phyloP scores from a whole-genome alignment of 768 basidiomycete species.

The Tricholomella constricta region DNA sequence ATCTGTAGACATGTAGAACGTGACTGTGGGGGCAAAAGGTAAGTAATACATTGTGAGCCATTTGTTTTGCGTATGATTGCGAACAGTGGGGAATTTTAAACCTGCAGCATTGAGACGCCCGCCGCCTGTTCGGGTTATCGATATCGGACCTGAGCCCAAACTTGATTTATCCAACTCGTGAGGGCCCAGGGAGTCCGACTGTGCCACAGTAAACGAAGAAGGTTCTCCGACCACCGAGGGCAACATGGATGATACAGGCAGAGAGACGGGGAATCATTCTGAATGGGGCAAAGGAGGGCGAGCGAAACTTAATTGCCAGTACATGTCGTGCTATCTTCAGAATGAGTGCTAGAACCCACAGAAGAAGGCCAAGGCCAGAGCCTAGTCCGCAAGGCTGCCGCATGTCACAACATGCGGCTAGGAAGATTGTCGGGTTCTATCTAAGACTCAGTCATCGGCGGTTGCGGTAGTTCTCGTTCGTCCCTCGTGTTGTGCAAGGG shows the following conservation, averaged over 20 bases:
- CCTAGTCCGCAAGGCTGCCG: slow-evolving; percentile 3
- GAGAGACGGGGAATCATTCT: not conserved
- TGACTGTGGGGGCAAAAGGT: not conserved
- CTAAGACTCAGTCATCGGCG: not conserved
- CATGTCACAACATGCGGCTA: slow-evolving; percentile 4
- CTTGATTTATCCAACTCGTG: not conserved
- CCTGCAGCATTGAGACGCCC: not conserved
- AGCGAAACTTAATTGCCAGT: not conserved
- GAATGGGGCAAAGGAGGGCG: not conserved
- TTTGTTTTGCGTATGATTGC: not conserved
- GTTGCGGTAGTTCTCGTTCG: not conserved
- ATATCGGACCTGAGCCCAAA: slow-evolving; percentile 5
- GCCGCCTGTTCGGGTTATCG: not conserved
- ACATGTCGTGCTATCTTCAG: not conserved
- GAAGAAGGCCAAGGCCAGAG: not conserved
- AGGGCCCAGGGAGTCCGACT: not conserved
- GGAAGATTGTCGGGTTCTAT: slow-evolving; percentile 5
- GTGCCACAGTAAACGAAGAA: not conserved
- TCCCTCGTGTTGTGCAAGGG: slow-evolving; percentile 3
- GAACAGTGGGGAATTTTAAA: not conserved
- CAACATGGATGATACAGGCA: not conserved
- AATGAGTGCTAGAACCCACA: not conserved
- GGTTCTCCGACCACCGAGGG: not conserved
- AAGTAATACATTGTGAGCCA: not conserved
- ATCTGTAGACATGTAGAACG: not conserved